These are phyloP conservation scores for Bretschneidera sinensis DNA, from an alignment of 345 rosid species.

Conservation along the genomic window DNA sequence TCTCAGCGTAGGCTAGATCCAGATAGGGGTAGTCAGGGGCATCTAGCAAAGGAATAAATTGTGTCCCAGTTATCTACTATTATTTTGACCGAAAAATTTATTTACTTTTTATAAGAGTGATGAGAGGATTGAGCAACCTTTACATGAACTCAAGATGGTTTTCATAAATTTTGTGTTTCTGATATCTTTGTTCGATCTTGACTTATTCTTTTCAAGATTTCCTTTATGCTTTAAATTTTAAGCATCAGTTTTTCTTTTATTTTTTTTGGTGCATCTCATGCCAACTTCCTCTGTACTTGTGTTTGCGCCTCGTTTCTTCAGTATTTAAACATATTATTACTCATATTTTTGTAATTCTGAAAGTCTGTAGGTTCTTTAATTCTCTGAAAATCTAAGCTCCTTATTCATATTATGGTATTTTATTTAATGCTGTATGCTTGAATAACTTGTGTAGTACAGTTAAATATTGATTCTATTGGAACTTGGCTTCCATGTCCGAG, in stretches of 20 bases:
- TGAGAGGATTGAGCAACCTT: too few species aligned
- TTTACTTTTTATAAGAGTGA: too few species aligned
- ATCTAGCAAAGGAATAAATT: too few species aligned
- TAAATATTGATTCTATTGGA: neutral
- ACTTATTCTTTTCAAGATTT: too few species aligned
- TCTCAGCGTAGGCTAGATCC: too few species aligned
- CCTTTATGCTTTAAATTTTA: too few species aligned
- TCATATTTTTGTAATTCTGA: neutral
- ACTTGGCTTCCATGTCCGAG: neutral
- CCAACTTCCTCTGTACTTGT: neutral
- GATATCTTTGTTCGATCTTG: neutral
- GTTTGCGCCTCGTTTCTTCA: neutral
- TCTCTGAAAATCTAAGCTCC: neutral
- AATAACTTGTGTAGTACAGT: neutral
- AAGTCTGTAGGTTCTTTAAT: neutral
- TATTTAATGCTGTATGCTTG: neutral
- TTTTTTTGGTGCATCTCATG: neutral
- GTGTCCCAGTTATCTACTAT: too few species aligned
- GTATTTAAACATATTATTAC: too few species aligned
- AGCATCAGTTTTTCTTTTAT: neutral
- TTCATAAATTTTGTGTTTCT: neutral
- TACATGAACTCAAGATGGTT: too few species aligned
- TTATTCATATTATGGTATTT: neutral
- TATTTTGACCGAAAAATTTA: too few species aligned
- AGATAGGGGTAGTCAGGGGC: too few species aligned